Base-by-base conservation (phyloP, 441 rosid species). In the Adansonia rubrostipa region DNA sequence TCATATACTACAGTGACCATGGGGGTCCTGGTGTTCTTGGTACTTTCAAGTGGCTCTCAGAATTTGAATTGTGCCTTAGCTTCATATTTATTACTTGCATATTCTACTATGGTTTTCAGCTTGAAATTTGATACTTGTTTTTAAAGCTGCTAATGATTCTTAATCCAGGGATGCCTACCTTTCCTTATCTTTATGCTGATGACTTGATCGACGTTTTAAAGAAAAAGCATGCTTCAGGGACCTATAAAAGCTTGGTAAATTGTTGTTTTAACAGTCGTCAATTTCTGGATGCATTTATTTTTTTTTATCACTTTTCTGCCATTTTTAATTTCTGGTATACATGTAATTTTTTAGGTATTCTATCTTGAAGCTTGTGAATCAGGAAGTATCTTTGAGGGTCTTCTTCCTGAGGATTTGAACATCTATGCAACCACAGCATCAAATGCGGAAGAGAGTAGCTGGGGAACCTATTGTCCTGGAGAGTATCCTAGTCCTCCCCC, bases 11-110 rank as follows among this genome's bases (percentile, higher is more conserved):
- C 42, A 69, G 89, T n/a, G 99, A 96, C 79, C 99, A 96, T 79
- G 99, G 99, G 24, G 97, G 98, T 79, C 98, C 98, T 47, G 99
- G 98, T 64, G 92, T 96, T 74, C 92, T 96, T 4, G 99, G 99
- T 96, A 19, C 60, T 33, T 69, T 63, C 9, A 42, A 47, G 24
- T 74, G 19, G 57, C 11, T 47, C 20, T 22, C 15, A 6, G 36
- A 24, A 24, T 24, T 24, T 24, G 28, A 24, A 45, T 75, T 33
- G 9, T 19, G 3, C 13, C 8, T 28, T 51, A 15, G 61, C 58
- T 71, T 71, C 0, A 15, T 1, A 15, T 28, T 3, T 71, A 7
- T 70, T 70, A 70, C 40, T 48, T 48, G 57, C 51, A 6, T 44
- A 9, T 24, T 50, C 20, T 70, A 53, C 61, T 51, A 28, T 67